Conservation (phyloP, 805 yeast species). For the Metschnikowia picachoensis region DNA sequence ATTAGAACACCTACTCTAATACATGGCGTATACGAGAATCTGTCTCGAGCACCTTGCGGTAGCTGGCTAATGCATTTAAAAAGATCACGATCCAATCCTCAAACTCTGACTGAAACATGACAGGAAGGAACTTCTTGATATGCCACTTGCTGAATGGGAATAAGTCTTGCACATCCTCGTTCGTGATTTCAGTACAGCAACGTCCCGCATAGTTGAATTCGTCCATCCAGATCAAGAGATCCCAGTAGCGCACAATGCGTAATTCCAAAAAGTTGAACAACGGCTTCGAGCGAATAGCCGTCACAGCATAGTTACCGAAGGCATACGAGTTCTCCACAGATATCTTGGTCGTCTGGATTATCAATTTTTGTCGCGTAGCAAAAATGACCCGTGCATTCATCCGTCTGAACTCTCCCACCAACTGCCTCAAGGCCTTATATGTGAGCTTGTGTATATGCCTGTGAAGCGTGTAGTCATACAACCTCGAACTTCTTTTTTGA, state of each 20-base stretch:
- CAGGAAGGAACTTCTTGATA: slow-evolving; percentile 67
- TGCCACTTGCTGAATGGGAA: slow-evolving; percentile 71
- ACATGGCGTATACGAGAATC: slow-evolving; percentile 27
- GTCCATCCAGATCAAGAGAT: slow-evolving; percentile 93
- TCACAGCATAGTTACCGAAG: slow-evolving; percentile 77
- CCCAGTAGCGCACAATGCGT: slow-evolving; percentile 79
- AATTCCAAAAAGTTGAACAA: slow-evolving; percentile 80
- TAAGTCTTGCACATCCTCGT: slow-evolving; percentile 41
- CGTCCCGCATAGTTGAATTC: slow-evolving; percentile 81
- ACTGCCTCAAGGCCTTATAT: slow-evolving; percentile 74
- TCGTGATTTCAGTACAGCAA: slow-evolving; percentile 44
- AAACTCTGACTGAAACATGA: slow-evolving; percentile 74
- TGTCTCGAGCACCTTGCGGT: slow-evolving; percentile 33
- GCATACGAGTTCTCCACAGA: slow-evolving; percentile 87
- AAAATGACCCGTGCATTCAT: slow-evolving; percentile 77
- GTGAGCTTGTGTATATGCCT: slow-evolving; percentile 87
- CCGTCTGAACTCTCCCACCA: slow-evolving; percentile 71
- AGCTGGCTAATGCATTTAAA: slow-evolving; percentile 55
- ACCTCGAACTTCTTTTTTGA: slow-evolving; percentile 62
- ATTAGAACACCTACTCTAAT: slow-evolving; percentile 18
- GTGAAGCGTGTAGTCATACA: slow-evolving; percentile 75
- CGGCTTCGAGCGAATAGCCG: slow-evolving; percentile 75
- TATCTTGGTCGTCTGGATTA: slow-evolving; percentile 69
- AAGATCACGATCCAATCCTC: slow-evolving; percentile 81
- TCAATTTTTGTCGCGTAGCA: slow-evolving; percentile 73